These are phyloP conservation scores for Limnanthes douglasii DNA, from an alignment of 345 rosid species.

Conservation along the genomic window DNA sequence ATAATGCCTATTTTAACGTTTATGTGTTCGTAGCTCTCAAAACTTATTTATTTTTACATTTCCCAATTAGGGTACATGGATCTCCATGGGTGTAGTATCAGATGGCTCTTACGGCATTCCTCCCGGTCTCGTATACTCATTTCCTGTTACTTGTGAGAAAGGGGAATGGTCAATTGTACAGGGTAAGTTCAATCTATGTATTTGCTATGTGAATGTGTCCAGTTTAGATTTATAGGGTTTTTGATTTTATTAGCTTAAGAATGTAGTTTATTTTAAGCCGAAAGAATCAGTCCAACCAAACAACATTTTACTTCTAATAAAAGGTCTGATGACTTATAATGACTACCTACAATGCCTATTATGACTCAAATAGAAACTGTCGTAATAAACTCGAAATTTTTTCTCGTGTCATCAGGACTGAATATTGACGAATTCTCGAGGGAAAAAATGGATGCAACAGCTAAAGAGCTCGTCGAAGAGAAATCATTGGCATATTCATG, in stretches of 20 bases:
- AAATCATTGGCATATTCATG: slow-evolving; percentile 46
- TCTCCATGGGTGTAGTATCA: slow-evolving; percentile 87
- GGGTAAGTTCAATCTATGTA: slow-evolving; percentile 13
- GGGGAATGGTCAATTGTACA: slow-evolving; percentile 71
- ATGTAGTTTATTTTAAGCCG: background rate
- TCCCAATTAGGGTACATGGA: slow-evolving; percentile 48
- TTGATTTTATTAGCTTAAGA: no score
- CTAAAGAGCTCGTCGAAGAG: slow-evolving; percentile 64
- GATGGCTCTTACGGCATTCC: slow-evolving; percentile 74
- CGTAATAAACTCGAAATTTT: background rate
- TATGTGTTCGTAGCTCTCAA: no score
- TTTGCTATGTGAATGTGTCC: background rate
- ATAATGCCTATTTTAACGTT: no score
- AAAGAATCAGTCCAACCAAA: no score
- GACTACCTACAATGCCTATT: background rate
- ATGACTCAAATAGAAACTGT: background rate
- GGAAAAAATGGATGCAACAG: slow-evolving; percentile 64
- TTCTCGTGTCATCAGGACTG: slow-evolving; percentile 25
- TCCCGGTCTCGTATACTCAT: slow-evolving; percentile 67
- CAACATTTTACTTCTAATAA: no score
- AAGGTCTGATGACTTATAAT: background rate
- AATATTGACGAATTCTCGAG: slow-evolving; percentile 54
- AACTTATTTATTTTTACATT: background rate
- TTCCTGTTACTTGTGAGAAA: slow-evolving; percentile 59
- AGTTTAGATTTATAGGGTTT: no score